Evolutionary conservation across 306 rosid species (phyloP), one percentile per base, ranked within the genome.

Genomic region (Lupinus albus): DNA sequence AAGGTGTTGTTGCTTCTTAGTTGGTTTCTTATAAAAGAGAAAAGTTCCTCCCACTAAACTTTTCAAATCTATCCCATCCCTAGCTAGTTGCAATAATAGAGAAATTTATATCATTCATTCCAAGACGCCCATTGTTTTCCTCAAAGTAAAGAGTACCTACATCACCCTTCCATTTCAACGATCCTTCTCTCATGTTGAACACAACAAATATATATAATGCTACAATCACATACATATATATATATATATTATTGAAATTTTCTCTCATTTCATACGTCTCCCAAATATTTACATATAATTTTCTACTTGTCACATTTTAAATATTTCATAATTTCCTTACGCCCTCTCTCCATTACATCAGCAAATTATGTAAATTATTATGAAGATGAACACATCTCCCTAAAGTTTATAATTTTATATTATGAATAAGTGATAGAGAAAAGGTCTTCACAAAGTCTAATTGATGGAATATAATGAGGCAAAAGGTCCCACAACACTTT

Each of bases 401-500:
- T 70, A 71, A 64, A 70, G 80, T 68, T 80, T 64, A 54, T 56
- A 51, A 18, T 7, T n/a, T 20, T 13, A 38, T 25, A 76, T 49
- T 61, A 75, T 64, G 4, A 71, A 62, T 68, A 67, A 42, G 57
- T 69, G 84, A 72, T 53, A 62, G 65, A 71, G 61, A 35, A 76
- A 78, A 78, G 73, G 78, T 67, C 28, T 56, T 75, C 81, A 53
- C 72, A 74, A 77, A 85, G 81, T 77, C 71, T 66, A 80, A 84
- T 80, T 84, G 92, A 83, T 81, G 84, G 92, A 87, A 82, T 87
- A 80, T 84, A 60, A 81, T 79, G 84, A 76, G 83, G 82, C 87
- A 87, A 79, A 76, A 78, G 89, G 89, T 56, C 87, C 87, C 88
- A 79, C 64, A 21, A 66, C 66, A 80, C 86, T 83, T 83, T 81